phyloP scores from a whole-genome alignment of 176 grass and related monocot species.

The Metroxylon sagu region DNA sequence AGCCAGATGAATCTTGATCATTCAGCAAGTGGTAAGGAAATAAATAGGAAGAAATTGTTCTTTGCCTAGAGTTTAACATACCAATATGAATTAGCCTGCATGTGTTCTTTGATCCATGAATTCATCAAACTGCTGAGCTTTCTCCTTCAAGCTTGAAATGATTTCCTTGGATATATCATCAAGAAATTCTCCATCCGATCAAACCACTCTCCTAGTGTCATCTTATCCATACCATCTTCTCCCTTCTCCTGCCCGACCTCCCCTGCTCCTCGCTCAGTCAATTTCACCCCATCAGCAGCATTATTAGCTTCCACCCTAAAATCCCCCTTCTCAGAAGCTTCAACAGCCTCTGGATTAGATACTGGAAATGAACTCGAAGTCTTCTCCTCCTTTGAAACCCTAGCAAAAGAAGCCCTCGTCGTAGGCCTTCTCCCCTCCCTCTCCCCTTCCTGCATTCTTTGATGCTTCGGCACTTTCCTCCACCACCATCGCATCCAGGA shows the following conservation, averaged over 20 bases:
- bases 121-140: constrained; percentile 26
- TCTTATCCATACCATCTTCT: constrained; percentile 37
- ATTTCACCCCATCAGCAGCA: constrained; percentile 1
- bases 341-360: background rate
- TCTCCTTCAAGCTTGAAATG: constrained; percentile 35
- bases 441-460: background rate
- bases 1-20: no score
- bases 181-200: constrained; percentile 40
- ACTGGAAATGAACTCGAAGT: background rate
- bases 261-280: background rate
- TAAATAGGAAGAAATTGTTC: no score
- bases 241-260: constrained; percentile 2
- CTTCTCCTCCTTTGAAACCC: constrained; percentile 13
- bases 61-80: constrained; percentile 1
- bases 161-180: constrained; percentile 35
- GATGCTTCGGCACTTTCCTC: constrained; percentile 2
- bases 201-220: constrained; percentile 88
- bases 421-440: constrained; percentile 18
- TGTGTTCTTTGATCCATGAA: constrained; percentile 25
- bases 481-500: background rate
- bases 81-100: constrained; percentile 15
- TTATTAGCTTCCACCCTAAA: constrained; percentile 5
- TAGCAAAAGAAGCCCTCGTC: background rate
- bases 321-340: background rate
- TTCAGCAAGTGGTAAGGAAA: no score